Evolutionary conservation across 768 basidiomycete genomes (phyloP).

Genomic region (Botryobasidium botryosum): DNA sequence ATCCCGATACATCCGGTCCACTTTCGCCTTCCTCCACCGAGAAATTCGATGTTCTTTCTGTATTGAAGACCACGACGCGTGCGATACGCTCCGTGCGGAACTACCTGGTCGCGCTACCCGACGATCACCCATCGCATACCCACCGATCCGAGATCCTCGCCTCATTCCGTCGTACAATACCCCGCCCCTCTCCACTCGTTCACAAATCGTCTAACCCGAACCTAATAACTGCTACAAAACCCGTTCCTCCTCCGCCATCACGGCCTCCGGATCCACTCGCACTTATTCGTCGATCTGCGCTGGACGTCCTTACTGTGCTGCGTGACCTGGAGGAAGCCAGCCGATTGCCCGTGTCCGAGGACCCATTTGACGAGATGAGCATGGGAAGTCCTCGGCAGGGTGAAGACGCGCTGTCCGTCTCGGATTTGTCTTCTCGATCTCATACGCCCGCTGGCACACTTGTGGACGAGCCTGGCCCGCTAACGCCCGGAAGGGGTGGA

Average conservation of each 20-base stretch:
- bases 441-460: slow-evolving; percentile 3
- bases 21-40: not conserved
- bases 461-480: too few relatives aligned
- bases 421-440: not conserved
- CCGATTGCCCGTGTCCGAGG: slow-evolving; percentile 59
- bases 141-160: not conserved
- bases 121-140: slow-evolving; percentile 26
- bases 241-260: slow-evolving; percentile 15
- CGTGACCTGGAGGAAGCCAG: slow-evolving; percentile 65
- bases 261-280: slow-evolving; percentile 38
- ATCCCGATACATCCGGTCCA: too few relatives aligned
- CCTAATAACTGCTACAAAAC: slow-evolving; percentile 4
- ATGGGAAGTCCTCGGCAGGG: slow-evolving; percentile 3
- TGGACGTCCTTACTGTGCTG: slow-evolving; percentile 70
- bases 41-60: slow-evolving; percentile 44
- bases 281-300: slow-evolving; percentile 54
- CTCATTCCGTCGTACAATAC: slow-evolving; percentile 20
- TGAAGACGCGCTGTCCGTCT: slow-evolving; percentile 5
- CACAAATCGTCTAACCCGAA: not conserved
- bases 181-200: slow-evolving; percentile 14
- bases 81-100: slow-evolving; percentile 71
- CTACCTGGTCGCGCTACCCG: slow-evolving; percentile 66
- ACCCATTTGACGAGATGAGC: slow-evolving; percentile 68
- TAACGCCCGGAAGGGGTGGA: slow-evolving; percentile 1
- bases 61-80: slow-evolving; percentile 63